Percentiles rank a stretch among this genome's conserved stretches.
phyloP scores from a whole-genome alignment of 305 asterid genomes.

The Ajuga reptans region DNA sequence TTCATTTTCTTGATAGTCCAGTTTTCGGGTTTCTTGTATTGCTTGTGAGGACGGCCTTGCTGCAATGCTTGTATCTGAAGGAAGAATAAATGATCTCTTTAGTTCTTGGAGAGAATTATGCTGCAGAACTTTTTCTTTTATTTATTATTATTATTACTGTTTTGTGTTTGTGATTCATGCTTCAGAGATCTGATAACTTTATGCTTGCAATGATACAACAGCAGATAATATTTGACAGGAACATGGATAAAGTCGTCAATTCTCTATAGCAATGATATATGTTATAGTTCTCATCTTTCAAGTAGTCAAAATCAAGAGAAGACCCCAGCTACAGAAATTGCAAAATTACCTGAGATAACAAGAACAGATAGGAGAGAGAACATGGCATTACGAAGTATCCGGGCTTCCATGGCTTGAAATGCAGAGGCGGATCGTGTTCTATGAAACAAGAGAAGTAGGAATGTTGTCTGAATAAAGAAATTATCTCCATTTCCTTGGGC shows the following conservation, averaged over 20 bases:
- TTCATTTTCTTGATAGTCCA: slow-evolving; percentile 36
- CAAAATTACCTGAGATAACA: slow-evolving; percentile 49
- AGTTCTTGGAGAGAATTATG: not conserved
- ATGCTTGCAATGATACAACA: not conserved
- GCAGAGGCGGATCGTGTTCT: slow-evolving; percentile 16
- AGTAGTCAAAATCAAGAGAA: not conserved
- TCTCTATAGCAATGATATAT: too few species aligned
- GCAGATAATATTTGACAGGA: not conserved
- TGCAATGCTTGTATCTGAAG: slow-evolving; percentile 49
- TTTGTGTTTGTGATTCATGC: not conserved
- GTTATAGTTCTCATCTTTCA: not conserved
- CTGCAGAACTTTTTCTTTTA: too few species aligned
- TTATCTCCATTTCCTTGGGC: slow-evolving; percentile 23
- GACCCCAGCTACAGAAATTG: not conserved
- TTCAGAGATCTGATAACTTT: not conserved
- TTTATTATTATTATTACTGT: too few species aligned
- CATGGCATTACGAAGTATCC: slow-evolving; percentile 23
- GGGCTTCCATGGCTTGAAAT: slow-evolving; percentile 32
- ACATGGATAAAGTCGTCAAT: not conserved
- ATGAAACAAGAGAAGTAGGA: slow-evolving; percentile 20
- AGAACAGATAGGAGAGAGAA: slow-evolving; percentile 36
- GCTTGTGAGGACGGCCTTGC: slow-evolving; percentile 29
- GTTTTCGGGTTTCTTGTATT: slow-evolving; percentile 32
- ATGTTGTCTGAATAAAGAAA: slow-evolving; percentile 43
- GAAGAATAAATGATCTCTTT: not conserved